Base-by-base conservation (phyloP, 345 rosid genomes). In the Eucalyptus regnans region DNA sequence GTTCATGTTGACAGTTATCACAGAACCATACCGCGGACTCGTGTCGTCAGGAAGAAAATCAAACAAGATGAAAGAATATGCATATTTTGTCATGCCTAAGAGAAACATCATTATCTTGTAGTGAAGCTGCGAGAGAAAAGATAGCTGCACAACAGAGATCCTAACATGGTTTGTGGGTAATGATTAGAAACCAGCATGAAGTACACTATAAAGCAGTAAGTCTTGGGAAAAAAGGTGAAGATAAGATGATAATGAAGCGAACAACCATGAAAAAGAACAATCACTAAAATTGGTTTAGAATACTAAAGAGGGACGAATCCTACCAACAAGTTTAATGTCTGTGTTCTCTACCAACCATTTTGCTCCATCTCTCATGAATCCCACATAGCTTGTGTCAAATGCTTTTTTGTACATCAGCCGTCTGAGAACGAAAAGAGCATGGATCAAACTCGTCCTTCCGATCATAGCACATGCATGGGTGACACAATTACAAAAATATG, bases 271-370 rank as follows among this genome's bases (percentile, higher is more conserved):
- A 41, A 76, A 76, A 18, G 25, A 37, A 76, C 83, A 37, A 44
- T 9, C 46, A 37, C 46, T 20, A 20, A 10, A 76, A 76, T 37
- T 10, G 46, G 23, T 29, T 31, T 31, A 41, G n/a, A 31, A 50
- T 33, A 41, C 4, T 54, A 62, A 25, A 87, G 22, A 27, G 15
- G 50, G 66, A 64, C 9, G 13, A 85, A 13, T 41, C 93, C 89
- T 91, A 97, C 98, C 99, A 12, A 97, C 93, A 79, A 97, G 92
- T 91, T 96, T 97, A 93, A 97, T 93, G 92, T 96, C 97, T 5
- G 99, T 96, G 89, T 96, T 95, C 56, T 96, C 97, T 41, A 95
- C 96, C 95, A 97, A 93, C 98, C 99, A 97, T 50, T 94, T 94
- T 9, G 98, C 98, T 11, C 97, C 99, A 51, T 97, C 99, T 87